Evolutionary conservation across 1,284 basidiomycete species (phyloP).

Genomic region (Athelia psychrophila): DNA sequence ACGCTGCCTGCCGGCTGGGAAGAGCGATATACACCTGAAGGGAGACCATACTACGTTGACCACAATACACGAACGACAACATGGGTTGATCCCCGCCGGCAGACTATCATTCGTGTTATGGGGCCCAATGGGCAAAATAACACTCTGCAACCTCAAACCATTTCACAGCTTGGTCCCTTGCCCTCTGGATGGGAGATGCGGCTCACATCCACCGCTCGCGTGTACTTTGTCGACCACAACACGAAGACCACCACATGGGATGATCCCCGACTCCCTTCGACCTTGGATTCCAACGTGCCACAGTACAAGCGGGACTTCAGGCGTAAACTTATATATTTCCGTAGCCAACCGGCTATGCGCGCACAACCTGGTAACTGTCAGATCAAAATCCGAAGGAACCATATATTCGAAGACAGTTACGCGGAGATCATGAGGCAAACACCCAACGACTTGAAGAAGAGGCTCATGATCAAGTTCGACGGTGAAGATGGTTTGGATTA

Average conservation of each 20-base stretch:
- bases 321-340: slow-evolving; percentile 95
- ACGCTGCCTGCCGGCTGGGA: slow-evolving; percentile 93
- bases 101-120: slow-evolving; percentile 88
- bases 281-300: slow-evolving; percentile 86
- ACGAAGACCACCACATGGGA: slow-evolving; percentile 99
- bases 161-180: slow-evolving; percentile 87
- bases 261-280: slow-evolving; percentile 85
- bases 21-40: slow-evolving; percentile 93
- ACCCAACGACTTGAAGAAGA: slow-evolving; percentile 91
- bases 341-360: slow-evolving; percentile 90
- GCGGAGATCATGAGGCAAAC: slow-evolving; percentile 96
- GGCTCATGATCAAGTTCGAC: slow-evolving; percentile 97
- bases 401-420: slow-evolving; percentile 95
- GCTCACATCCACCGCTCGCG: slow-evolving; percentile 87
- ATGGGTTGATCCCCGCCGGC: slow-evolving; percentile 92
- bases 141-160: slow-evolving; percentile 82
- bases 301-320: slow-evolving; percentile 98
- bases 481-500: slow-evolving; percentile 96
- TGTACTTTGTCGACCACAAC: slow-evolving; percentile 97
- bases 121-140: slow-evolving; percentile 83
- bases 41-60: slow-evolving; percentile 92
- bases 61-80: slow-evolving; percentile 95
- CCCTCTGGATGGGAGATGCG: slow-evolving; percentile 98
- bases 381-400: slow-evolving; percentile 90
- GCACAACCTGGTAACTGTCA: slow-evolving; percentile 90